Evolutionary conservation across 2,329 filamentous ascomycete species (phyloP).

Genomic region (Microcera coccophila): DNA sequence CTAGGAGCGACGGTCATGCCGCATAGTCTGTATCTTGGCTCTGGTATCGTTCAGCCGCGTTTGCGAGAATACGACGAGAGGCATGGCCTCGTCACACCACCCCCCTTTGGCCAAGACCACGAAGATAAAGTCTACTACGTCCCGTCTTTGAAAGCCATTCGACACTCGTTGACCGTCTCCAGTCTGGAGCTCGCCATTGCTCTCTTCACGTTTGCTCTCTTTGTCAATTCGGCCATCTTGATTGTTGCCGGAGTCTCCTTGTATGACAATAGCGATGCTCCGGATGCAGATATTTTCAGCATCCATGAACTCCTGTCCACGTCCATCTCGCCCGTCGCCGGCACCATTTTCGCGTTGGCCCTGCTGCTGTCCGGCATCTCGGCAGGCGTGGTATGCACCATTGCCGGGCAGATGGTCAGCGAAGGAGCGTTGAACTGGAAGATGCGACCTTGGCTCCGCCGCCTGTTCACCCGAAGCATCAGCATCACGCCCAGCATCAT

Average conservation of each 20-base stretch:
- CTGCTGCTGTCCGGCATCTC: slow-evolving; percentile 75
- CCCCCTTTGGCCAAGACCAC: slow-evolving; percentile 28
- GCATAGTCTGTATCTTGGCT: slow-evolving; percentile 64
- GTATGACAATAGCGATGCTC: slow-evolving; percentile 57
- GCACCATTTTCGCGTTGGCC: slow-evolving; percentile 79
- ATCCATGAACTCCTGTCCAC: slow-evolving; percentile 70
- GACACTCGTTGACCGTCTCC: slow-evolving; percentile 68
- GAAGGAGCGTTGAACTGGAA: slow-evolving; percentile 77
- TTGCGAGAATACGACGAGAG: slow-evolving; percentile 60
- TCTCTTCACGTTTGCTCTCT: slow-evolving; percentile 78
- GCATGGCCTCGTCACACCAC: slow-evolving; percentile 47
- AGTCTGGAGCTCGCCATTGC: slow-evolving; percentile 66
- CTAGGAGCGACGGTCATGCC: slow-evolving; percentile 74
- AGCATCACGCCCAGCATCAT: slow-evolving; percentile 80
- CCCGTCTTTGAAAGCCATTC: slow-evolving; percentile 69
- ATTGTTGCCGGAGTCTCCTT: slow-evolving; percentile 78
- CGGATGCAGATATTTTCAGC: slow-evolving; percentile 72
- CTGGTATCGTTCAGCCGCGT: slow-evolving; percentile 64
- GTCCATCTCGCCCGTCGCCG: slow-evolving; percentile 69
- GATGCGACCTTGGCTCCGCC: slow-evolving; percentile 71
- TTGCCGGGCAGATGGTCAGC: slow-evolving; percentile 83
- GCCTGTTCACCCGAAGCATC: slow-evolving; percentile 72
- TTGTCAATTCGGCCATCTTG: slow-evolving; percentile 78
- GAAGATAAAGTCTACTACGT: slow-evolving; percentile 58
- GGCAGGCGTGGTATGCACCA: slow-evolving; percentile 84